Evolutionary conservation across 306 rosid genomes (phyloP).

Genomic region (Quillaja saponaria): DNA sequence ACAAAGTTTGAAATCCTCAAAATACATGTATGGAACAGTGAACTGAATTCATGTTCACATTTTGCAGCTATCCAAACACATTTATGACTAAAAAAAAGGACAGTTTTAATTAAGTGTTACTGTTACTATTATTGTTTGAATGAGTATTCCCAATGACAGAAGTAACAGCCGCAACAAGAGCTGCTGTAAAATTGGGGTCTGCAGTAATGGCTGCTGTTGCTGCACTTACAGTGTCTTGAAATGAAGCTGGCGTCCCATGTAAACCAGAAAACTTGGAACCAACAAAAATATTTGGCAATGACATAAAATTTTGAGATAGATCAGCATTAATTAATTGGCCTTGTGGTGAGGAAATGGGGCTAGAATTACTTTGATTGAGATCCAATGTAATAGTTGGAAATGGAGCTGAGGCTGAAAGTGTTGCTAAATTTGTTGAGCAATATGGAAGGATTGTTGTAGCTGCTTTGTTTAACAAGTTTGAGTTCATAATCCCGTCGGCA

Average conservation of each 20-base stretch:
- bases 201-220: slow-evolving; percentile 60
- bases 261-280: slow-evolving; percentile 4
- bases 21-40: too few species aligned
- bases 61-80: too few species aligned
- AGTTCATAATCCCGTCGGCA: slow-evolving; percentile 42
- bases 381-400: slow-evolving; percentile 76
- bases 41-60: too few species aligned
- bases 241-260: slow-evolving; percentile 2
- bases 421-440: slow-evolving; percentile 50
- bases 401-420: slow-evolving; percentile 74
- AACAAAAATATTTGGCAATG: slow-evolving; percentile 30
- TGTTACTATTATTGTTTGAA: not conserved
- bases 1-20: too few species aligned
- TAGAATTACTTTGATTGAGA: slow-evolving; percentile 47
- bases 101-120: too few species aligned
- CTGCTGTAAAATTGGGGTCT: slow-evolving; percentile 29
- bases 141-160: not conserved
- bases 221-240: slow-evolving; percentile 44
- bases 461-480: slow-evolving; percentile 38
- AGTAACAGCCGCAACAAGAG: not conserved
- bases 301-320: not conserved
- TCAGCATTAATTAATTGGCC: too few species aligned
- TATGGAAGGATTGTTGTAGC: slow-evolving; percentile 10
- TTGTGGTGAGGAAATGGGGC: too few species aligned
- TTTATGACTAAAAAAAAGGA: too few species aligned